Conservation (phyloP, 768 basidiomycete species). For the Suillus discolor region DNA sequence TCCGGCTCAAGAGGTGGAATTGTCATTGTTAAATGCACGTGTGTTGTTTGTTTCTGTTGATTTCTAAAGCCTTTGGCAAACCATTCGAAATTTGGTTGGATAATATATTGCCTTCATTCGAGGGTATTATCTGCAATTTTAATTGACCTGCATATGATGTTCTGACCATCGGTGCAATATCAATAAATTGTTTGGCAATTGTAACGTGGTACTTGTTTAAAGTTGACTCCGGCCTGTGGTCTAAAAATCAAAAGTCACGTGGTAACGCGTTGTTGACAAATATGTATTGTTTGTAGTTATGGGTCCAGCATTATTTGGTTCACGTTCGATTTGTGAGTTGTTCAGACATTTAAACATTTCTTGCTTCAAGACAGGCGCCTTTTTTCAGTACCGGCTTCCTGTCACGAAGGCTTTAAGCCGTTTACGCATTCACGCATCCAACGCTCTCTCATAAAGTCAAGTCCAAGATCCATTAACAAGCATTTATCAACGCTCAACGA, state of each 20-base stretch:
- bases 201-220: too few species aligned
- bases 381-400: constrained; percentile 23
- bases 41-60: constrained; percentile 9
- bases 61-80: not conserved
- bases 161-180: not conserved
- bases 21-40: too few species aligned
- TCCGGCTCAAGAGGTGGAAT: not conserved
- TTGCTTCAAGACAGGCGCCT: constrained; percentile 23
- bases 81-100: too few species aligned
- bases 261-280: constrained; percentile 15
- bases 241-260: constrained; percentile 24
- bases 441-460: constrained; percentile 23
- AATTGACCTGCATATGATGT: not conserved
- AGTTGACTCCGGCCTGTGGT: not conserved
- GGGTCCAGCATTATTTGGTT: constrained; percentile 24
- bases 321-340: constrained; percentile 16
- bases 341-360: constrained; percentile 7
- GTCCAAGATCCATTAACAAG: constrained; percentile 9
- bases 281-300: constrained; percentile 27
- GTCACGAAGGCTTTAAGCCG: constrained; percentile 42
- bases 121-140: too few species aligned
- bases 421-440: constrained; percentile 31
- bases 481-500: constrained; percentile 17
- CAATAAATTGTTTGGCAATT: not conserved
- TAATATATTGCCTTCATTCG: too few species aligned